Conservation (phyloP, 169 alveolate species). For the Eimeria falciformis region DNA sequence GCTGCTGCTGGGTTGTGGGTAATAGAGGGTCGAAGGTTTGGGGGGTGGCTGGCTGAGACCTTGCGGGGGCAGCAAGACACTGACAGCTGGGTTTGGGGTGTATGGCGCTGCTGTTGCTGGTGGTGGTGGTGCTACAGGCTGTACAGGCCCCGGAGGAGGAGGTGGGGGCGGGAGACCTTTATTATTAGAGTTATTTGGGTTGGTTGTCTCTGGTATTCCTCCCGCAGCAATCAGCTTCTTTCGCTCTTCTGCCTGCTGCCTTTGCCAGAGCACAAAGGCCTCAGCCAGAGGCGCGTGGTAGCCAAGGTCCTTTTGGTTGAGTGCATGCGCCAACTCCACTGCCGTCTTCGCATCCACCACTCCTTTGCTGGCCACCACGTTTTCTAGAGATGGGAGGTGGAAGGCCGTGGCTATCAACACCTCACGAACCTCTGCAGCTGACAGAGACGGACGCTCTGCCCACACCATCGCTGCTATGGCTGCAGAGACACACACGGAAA, state of each 20-base stretch:
- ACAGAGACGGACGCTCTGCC: slow-evolving; percentile 39
- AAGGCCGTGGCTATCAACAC: neutral
- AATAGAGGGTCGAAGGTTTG: too few species aligned
- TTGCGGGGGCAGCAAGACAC: too few species aligned
- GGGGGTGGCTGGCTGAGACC: too few species aligned
- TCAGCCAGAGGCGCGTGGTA: neutral
- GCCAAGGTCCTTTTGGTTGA: slow-evolving; percentile 6
- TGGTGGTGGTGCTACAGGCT: neutral
- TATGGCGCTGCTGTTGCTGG: slow-evolving; percentile 2
- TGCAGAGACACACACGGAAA: neutral
- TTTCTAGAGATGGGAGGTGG: neutral
- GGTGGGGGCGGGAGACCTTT: neutral
- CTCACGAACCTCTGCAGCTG: slow-evolving; percentile 68
- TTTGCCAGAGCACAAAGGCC: slow-evolving; percentile 4
- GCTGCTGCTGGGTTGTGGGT: neutral
- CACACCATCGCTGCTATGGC: slow-evolving; percentile 66
- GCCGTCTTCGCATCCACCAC: neutral
- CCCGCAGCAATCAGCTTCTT: neutral
- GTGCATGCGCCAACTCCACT: slow-evolving; percentile 17
- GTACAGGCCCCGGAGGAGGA: neutral
- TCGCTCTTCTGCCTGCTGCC: neutral
- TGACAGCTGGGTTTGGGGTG: too few species aligned
- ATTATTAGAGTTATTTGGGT: too few species aligned
- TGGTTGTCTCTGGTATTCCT: too few species aligned
- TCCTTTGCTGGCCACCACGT: neutral